A percentile compares a stretch with the other conserved stretches of the same genome.
These are phyloP conservation scores for Phytopythium aichiense DNA, from an alignment of 352 stramenopile species.

Conservation along the genomic window DNA sequence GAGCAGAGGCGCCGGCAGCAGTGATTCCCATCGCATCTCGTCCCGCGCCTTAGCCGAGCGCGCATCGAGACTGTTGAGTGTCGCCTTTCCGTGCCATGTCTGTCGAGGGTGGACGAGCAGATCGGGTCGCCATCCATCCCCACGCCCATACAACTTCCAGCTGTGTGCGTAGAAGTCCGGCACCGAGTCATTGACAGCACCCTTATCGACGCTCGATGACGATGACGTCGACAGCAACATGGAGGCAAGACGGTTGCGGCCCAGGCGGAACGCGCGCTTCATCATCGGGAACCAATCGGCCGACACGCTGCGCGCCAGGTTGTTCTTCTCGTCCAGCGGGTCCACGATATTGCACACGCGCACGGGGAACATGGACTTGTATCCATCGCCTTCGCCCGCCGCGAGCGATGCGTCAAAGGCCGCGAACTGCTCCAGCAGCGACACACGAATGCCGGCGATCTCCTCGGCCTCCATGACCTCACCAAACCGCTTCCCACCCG, in stretches of 20 bases:
- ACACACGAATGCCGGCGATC: constrained; percentile 42
- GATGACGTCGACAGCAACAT: constrained; percentile 28
- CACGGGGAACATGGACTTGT: constrained; percentile 54
- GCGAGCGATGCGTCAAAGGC: constrained; percentile 34
- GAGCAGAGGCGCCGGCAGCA: constrained; percentile 17
- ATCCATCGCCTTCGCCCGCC: constrained; percentile 5
- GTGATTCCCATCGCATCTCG: constrained; percentile 29
- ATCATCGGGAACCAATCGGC: constrained; percentile 66
- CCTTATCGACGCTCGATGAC: neutral
- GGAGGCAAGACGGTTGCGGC: constrained; percentile 43
- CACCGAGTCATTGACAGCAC: neutral
- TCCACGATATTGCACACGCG: constrained; percentile 88
- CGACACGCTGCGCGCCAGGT: constrained; percentile 78
- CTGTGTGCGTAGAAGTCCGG: constrained; percentile 46
- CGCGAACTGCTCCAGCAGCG: constrained; percentile 55
- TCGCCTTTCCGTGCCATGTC: constrained; percentile 39
- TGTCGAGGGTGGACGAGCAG: constrained; percentile 77
- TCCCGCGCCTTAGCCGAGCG: constrained; percentile 23
- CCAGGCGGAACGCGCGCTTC: constrained; percentile 61
- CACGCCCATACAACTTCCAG: constrained; percentile 64
- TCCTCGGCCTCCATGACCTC: constrained; percentile 32
- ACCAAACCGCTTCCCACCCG: constrained; percentile 11
- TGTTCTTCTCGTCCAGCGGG: constrained; percentile 84
- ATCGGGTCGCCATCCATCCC: constrained; percentile 74
- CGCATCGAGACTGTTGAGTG: constrained; percentile 8